Percentiles rank a stretch among this genome's conserved stretches.
Evolutionary conservation across 2,329 filamentous ascomycete species (phyloP).

Genomic region (Neonectria hederae): DNA sequence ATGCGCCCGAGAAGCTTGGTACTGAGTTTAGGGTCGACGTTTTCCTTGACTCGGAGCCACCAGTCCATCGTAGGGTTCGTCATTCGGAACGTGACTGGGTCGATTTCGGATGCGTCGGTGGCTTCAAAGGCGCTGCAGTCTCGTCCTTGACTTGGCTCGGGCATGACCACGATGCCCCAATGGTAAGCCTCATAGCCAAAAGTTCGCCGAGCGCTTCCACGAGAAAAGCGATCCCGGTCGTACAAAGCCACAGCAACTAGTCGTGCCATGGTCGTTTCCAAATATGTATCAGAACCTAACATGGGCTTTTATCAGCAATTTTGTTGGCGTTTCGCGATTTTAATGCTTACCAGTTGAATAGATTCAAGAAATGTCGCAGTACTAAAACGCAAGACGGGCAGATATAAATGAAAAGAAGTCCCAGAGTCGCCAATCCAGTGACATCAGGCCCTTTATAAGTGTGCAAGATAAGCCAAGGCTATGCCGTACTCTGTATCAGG

Average conservation of each 20-base stretch:
- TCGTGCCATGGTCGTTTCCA: slow-evolving; percentile 21
- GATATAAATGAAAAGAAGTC: no score
- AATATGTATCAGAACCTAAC: neutral
- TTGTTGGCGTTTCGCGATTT: slow-evolving; percentile 6
- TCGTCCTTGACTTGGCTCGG: slow-evolving; percentile 21
- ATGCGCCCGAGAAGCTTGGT: slow-evolving; percentile 43
- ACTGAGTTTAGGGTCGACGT: slow-evolving; percentile 29
- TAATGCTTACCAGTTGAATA: neutral
- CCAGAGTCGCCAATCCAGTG: no score
- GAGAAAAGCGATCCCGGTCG: slow-evolving; percentile 42
- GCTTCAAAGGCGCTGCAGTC: slow-evolving; percentile 41
- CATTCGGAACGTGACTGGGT: slow-evolving; percentile 45
- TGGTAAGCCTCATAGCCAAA: slow-evolving; percentile 46
- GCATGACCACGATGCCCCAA: slow-evolving; percentile 44
- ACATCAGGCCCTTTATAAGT: no score
- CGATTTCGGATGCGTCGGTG: slow-evolving; percentile 44
- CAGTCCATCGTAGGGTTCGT: slow-evolving; percentile 47
- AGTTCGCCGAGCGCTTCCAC: slow-evolving; percentile 31
- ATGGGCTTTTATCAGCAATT: neutral
- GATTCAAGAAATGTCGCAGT: no score
- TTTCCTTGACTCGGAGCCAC: slow-evolving; percentile 38
- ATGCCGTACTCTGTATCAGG: no score
- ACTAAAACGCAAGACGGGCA: no score
- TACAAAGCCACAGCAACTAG: slow-evolving; percentile 41
- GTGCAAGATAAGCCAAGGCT: no score